phyloP scores from a whole-genome alignment of 164 flowering plant genomes.

The Vitis cinerea region DNA sequence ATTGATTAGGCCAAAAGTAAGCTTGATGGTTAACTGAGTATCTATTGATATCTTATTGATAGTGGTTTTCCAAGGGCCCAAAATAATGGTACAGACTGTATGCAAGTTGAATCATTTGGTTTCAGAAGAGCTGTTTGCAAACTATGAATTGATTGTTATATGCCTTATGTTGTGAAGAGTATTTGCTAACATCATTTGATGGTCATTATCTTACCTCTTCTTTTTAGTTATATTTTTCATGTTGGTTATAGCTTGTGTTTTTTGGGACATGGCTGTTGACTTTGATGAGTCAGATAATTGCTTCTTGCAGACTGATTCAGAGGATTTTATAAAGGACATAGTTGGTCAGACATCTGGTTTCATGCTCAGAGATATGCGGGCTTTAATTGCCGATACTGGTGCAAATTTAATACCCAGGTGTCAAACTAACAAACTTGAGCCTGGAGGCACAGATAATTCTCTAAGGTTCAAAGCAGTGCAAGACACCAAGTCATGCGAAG shows the following conservation, averaged over 20 bases:
- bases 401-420: slow-evolving; percentile 47
- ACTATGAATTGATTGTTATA: background rate
- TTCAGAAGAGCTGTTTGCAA: background rate
- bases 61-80: background rate
- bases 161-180: background rate
- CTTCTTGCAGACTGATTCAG: slow-evolving; percentile 48
- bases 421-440: slow-evolving; percentile 15
- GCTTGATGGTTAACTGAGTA: no score
- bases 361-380: slow-evolving; percentile 76
- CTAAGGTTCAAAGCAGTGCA: slow-evolving; percentile 10
- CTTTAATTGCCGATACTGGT: slow-evolving; percentile 85
- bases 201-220: background rate
- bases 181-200: background rate
- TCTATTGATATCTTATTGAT: background rate
- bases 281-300: slow-evolving; percentile 23
- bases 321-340: slow-evolving; percentile 60
- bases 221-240: background rate
- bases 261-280: slow-evolving; percentile 10
- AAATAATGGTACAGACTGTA: no score
- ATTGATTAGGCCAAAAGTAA: no score
- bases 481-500: slow-evolving; percentile 13
- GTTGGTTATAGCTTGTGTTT: background rate
- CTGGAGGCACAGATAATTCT: slow-evolving; percentile 18
- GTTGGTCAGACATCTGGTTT: slow-evolving; percentile 91
- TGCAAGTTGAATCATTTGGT: no score